A percentile compares a stretch with the other conserved stretches of the same genome.
Conservation (phyloP, 345 rosid genomes). For the Nasturtium officinale region DNA sequence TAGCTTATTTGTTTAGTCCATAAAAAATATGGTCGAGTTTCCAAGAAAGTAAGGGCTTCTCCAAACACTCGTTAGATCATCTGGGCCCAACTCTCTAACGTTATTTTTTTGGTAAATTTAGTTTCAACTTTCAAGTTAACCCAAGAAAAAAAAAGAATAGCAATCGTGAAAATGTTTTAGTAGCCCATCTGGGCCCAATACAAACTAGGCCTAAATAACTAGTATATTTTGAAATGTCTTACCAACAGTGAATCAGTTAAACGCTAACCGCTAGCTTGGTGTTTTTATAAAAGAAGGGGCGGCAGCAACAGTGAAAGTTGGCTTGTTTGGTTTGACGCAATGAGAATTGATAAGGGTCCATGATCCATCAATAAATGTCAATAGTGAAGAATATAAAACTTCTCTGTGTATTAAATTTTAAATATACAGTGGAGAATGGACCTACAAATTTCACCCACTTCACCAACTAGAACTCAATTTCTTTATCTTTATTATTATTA, state of each 20-base stretch:
- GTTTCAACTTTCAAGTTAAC: background rate
- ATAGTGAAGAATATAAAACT: conserved; percentile 1
- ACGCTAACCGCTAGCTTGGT: background rate
- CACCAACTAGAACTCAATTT: conserved; percentile 34
- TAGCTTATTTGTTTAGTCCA: too few relatives aligned
- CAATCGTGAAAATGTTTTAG: background rate
- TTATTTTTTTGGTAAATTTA: too few relatives aligned
- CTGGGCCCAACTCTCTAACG: too few relatives aligned
- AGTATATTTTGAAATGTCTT: background rate
- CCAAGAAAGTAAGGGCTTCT: too few relatives aligned
- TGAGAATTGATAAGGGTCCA: conserved; percentile 25
- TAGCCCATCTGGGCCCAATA: conserved; percentile 6
- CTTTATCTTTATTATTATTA: conserved; percentile 13
- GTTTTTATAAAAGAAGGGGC: background rate
- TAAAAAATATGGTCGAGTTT: too few relatives aligned
- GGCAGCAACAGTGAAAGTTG: background rate
- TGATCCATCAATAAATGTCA: conserved; percentile 34
- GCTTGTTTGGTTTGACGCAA: background rate
- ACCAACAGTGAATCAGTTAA: background rate
- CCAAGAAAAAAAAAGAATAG: background rate
- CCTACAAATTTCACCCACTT: conserved; percentile 41
- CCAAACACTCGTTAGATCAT: too few relatives aligned
- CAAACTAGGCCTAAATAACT: background rate
- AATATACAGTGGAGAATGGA: background rate
- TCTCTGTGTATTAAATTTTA: background rate